Conservation (phyloP, 192 early-diverging fungal genomes). For the Backusella westeae region DNA sequence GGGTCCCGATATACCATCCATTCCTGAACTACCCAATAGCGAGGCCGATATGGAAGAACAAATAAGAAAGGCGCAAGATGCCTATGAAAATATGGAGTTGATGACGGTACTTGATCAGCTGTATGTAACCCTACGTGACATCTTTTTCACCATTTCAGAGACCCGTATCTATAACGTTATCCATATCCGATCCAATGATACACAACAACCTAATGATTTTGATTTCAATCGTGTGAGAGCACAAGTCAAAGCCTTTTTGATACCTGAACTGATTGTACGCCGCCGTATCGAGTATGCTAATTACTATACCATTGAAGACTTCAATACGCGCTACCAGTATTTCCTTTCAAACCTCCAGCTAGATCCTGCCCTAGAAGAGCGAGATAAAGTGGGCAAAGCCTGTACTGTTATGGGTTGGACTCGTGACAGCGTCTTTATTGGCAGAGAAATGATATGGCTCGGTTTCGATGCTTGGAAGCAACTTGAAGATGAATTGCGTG, state of each 20-base stretch:
- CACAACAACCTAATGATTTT: conserved; percentile 43
- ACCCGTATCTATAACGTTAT: conserved; percentile 82
- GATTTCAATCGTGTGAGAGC: conserved; percentile 63
- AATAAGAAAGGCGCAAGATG: conserved; percentile 24
- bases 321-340: conserved; percentile 63
- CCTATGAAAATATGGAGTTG: conserved; percentile 41
- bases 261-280: conserved; percentile 72
- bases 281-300: conserved; percentile 73
- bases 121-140: conserved; percentile 70
- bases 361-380: conserved; percentile 15
- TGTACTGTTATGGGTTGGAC: conserved; percentile 45
- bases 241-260: conserved; percentile 66
- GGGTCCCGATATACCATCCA: background rate
- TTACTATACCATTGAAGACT: conserved; percentile 66
- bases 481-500: conserved; percentile 59
- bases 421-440: conserved; percentile 49
- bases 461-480: conserved; percentile 64
- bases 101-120: conserved; percentile 56
- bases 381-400: conserved; percentile 38
- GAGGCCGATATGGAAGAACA: conserved; percentile 17
- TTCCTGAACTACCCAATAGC: conserved; percentile 27
- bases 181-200: conserved; percentile 74
- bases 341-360: conserved; percentile 19
- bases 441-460: conserved; percentile 59
- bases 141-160: conserved; percentile 72